Conservation (phyloP, 495 filamentous ascomycete genomes). For the Talaromyces wortmannii region DNA sequence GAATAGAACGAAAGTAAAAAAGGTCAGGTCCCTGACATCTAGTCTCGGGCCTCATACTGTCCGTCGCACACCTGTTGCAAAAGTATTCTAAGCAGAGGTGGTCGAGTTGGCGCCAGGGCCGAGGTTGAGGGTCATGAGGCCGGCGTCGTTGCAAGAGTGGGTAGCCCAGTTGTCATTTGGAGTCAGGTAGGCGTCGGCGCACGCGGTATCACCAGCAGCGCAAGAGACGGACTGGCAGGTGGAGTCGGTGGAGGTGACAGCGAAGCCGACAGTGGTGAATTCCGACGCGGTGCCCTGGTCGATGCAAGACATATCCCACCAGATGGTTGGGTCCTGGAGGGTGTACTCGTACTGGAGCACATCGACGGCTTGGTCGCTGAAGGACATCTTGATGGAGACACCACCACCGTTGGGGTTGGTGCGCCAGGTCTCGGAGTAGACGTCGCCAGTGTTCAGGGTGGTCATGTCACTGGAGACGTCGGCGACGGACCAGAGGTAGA, state of each 20-base stretch:
- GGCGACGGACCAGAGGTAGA: slow-evolving; percentile 39
- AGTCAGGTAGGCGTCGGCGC: slow-evolving; percentile 34
- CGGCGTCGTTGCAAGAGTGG: slow-evolving; percentile 37
- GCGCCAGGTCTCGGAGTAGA: slow-evolving; percentile 26
- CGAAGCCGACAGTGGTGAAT: slow-evolving; percentile 37
- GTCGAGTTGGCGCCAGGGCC: slow-evolving; percentile 8
- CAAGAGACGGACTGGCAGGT: slow-evolving; percentile 33
- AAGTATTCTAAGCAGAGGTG: neutral
- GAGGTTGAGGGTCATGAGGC: slow-evolving; percentile 25
- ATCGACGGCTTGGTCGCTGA: slow-evolving; percentile 18
- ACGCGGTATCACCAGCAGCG: slow-evolving; percentile 26
- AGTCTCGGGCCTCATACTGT: neutral
- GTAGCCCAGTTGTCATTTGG: slow-evolving; percentile 37
- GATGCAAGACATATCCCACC: slow-evolving; percentile 39
- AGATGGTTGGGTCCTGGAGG: slow-evolving; percentile 26
- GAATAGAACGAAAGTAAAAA: neutral
- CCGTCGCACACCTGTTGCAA: too few relatives aligned
- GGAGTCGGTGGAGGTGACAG: slow-evolving; percentile 20
- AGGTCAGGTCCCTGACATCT: neutral
- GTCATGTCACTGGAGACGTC: slow-evolving; percentile 28
- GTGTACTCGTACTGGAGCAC: slow-evolving; percentile 47
- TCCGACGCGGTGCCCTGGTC: slow-evolving; percentile 27
- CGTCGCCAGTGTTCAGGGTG: slow-evolving; percentile 29
- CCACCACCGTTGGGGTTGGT: slow-evolving; percentile 37
- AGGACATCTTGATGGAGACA: slow-evolving; percentile 41